These are phyloP conservation scores for Suillus occidentalis DNA, from an alignment of 768 basidiomycete genomes.

Conservation along the genomic window DNA sequence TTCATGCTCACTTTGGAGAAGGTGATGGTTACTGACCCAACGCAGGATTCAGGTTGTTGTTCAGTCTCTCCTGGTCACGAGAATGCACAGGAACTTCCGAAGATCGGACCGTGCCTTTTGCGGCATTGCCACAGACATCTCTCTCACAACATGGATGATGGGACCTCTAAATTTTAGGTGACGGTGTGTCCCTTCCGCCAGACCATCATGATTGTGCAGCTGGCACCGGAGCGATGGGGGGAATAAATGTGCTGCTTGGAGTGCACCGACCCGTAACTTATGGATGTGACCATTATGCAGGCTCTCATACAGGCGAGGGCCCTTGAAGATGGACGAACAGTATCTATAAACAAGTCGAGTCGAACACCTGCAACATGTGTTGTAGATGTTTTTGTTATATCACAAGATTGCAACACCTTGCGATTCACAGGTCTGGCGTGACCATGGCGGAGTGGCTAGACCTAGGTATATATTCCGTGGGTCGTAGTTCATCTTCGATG, in stretches of 20 bases:
- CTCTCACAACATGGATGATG: not conserved
- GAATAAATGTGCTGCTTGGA: not conserved
- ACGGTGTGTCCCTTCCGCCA: not conserved
- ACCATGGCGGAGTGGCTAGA: not conserved
- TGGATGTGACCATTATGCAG: not conserved
- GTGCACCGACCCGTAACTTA: not conserved
- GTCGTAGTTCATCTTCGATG: not conserved
- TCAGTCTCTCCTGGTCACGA: not conserved
- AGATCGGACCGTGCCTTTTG: not conserved
- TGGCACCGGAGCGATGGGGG: not conserved
- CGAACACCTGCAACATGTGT: constrained; percentile 15
- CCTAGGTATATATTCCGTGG: not conserved
- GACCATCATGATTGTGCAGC: not conserved
- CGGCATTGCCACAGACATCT: not conserved
- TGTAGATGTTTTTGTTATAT: constrained; percentile 41
- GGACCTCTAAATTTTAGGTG: not conserved
- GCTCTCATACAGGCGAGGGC: not conserved
- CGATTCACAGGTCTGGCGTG: constrained; percentile 15
- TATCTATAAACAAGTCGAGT: not conserved
- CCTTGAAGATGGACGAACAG: not conserved
- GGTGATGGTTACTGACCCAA: not conserved
- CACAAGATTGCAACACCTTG: constrained; percentile 48
- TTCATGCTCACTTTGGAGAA: not conserved
- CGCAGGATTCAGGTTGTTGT: not conserved
- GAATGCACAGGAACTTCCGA: constrained; percentile 1